Percentiles rank a stretch among this genome's conserved stretches.
Evolutionary conservation across 2,329 filamentous ascomycete species (phyloP).

Genomic region (Fusarium continuum): DNA sequence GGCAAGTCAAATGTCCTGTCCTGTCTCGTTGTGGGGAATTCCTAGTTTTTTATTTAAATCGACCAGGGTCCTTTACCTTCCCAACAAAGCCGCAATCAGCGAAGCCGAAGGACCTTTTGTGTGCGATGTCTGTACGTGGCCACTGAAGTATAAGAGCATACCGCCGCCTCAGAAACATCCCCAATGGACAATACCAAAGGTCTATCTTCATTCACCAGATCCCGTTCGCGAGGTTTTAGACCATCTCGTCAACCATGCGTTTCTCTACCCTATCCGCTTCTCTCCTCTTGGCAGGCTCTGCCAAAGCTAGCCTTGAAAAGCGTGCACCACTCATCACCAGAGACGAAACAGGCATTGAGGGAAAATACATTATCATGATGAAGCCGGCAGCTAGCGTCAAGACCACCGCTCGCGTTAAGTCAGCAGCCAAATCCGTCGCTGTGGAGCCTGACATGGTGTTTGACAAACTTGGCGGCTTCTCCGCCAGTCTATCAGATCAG

Average conservation of each 20-base stretch:
- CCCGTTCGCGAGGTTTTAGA: neutral
- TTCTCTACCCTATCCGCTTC: neutral
- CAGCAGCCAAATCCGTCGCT: neutral
- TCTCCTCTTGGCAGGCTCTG: neutral
- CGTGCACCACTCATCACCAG: slow-evolving; percentile 1
- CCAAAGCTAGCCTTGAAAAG: neutral
- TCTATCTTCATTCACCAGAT: too few relatives aligned
- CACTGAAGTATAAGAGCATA: neutral
- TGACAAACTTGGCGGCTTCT: neutral
- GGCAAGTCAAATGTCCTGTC: too few relatives aligned
- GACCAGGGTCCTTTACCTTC: neutral
- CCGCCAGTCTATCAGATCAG: neutral
- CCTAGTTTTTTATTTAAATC: too few relatives aligned
- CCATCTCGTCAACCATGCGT: neutral
- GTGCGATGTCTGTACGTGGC: neutral
- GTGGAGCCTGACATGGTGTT: slow-evolving; percentile 6
- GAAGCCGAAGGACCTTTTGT: neutral
- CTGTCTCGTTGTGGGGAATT: too few relatives aligned
- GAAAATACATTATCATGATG: slow-evolving; percentile 16
- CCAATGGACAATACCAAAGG: too few relatives aligned
- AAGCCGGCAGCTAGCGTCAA: neutral
- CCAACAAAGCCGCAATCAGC: neutral
- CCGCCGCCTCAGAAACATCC: too few relatives aligned
- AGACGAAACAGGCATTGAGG: neutral
- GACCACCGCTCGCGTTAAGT: neutral